Base-by-base conservation (phyloP, 805 yeast species). In the Saccharomycopsis olivae region DNA sequence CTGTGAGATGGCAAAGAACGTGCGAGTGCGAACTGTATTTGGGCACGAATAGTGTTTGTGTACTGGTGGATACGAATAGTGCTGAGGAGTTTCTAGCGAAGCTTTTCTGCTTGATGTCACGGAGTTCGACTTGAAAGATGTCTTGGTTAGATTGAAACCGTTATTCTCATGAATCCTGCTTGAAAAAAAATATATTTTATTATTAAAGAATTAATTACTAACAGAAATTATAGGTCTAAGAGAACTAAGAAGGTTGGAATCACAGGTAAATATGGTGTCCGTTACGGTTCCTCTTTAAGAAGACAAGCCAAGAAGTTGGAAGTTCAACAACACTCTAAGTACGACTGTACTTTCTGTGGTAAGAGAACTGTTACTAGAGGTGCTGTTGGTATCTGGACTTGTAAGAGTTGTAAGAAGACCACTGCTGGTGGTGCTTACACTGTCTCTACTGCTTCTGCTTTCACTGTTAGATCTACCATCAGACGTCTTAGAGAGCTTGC, bases 361-460 rank as follows among this genome's bases (percentile, higher is more conserved):
- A 92, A 92, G 84, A 85, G 86, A 77, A 65, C 95, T 53, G 96
- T 94, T 55, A 87, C 78, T 75, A 87, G 99, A 79, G 83, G 81
- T 65, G 87, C 98, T 58, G 76, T 94, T 64, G 99, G 99, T 75
- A 85, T 92, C 88, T 92, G 99, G 99, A 68, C 72, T 65, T 92
- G 98, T 78, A 73, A 76, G 70, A 72, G 95, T 56, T 89, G 98
- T 75, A 72, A 71, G 61, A 92, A 86, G 82, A 82, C 95, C 57
- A 85, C 92, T 64, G 99, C 99, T 61, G 99, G 99, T 69, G 99
- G 99, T 78, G 99, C 99, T 71, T 92, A 92, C 88, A 78, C 96
- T 62, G 88, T 92, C 56, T 80, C 94, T 65, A 92, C 99, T 60
- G 92, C 99, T 64, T 96, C 98, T 68, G 99, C 98, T 65, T 95